Evolutionary conservation across 148 eudicot species (phyloP).

Genomic region (Arctostaphylos glauca): DNA sequence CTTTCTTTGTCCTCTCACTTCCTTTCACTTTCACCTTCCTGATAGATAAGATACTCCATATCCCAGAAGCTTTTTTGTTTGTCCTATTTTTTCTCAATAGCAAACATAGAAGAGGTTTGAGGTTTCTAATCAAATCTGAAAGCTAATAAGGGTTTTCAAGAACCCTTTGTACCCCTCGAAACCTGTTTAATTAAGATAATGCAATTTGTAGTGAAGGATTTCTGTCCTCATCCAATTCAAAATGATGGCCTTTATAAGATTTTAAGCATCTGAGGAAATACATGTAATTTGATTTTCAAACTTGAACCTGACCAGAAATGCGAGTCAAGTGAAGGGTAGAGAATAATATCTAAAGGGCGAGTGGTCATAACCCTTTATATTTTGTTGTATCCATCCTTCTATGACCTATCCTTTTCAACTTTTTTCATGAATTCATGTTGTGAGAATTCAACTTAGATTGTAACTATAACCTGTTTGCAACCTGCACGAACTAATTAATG

Average conservation of each 20-base stretch:
- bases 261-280: not conserved
- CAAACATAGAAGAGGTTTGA: not conserved
- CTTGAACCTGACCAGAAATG: slow-evolving; percentile 6
- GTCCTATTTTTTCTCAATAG: not conserved
- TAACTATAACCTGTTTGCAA: not conserved
- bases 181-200: not conserved
- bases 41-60: not conserved
- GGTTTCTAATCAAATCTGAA: too few relatives aligned
- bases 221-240: not conserved
- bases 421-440: not conserved
- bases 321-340: slow-evolving; percentile 4
- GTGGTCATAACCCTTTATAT: not conserved
- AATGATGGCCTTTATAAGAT: not conserved
- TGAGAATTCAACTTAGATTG: not conserved
- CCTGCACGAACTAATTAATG: not conserved
- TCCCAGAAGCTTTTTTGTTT: not conserved
- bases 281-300: not conserved
- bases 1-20: not conserved
- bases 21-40: not conserved
- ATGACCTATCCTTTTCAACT: not conserved
- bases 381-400: not conserved
- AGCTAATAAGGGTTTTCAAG: too few relatives aligned
- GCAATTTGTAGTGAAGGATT: not conserved
- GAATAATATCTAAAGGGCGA: not conserved
- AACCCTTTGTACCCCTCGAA: too few relatives aligned